Conservation (phyloP, 257 asterid genomes). For the Salvia splendens region DNA sequence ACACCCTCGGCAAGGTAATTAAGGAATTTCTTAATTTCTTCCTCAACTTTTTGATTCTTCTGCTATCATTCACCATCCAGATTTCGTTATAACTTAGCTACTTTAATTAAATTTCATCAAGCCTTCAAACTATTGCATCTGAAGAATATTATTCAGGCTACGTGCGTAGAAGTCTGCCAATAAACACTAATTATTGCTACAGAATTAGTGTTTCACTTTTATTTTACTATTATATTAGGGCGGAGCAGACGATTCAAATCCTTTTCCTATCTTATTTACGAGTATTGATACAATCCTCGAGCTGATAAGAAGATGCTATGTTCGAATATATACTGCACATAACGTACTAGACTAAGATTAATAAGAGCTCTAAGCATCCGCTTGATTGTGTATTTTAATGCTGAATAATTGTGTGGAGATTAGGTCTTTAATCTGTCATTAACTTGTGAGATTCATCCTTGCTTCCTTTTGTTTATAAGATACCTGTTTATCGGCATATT, state of each 20-base stretch:
- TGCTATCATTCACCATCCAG: neutral
- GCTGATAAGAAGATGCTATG: too few species aligned
- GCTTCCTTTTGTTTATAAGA: neutral
- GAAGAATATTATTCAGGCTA: neutral
- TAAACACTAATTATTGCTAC: neutral
- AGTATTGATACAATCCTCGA: neutral
- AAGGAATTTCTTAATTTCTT: neutral
- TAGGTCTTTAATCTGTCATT: neutral
- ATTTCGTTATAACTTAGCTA: neutral
- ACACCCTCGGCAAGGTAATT: slow-evolving; percentile 69
- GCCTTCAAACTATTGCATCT: neutral
- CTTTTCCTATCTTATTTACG: neutral
- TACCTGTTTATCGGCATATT: neutral
- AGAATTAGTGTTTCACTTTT: neutral
- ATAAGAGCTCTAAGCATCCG: neutral
- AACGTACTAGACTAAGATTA: neutral
- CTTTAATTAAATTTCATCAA: neutral
- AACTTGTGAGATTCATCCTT: neutral
- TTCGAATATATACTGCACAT: neutral
- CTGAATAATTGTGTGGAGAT: neutral
- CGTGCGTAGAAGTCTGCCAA: neutral
- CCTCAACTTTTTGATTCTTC: neutral
- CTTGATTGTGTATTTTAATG: neutral
- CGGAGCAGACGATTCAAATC: neutral
- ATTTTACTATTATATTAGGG: neutral